Evolutionary conservation across 352 stramenopile species (phyloP).

Genomic region (Globisporangium polare): DNA sequence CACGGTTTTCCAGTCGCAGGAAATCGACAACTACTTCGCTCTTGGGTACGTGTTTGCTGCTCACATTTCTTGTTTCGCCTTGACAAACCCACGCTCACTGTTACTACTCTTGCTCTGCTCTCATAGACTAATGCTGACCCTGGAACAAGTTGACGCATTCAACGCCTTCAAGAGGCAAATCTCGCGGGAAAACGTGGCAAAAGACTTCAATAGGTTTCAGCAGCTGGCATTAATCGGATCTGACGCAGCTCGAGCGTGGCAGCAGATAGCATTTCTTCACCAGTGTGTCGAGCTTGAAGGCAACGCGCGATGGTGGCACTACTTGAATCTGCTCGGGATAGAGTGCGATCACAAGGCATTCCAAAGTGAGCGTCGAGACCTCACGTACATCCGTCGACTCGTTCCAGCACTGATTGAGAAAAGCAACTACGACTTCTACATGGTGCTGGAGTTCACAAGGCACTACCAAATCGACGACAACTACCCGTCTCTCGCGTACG

Average conservation of each 20-base stretch:
- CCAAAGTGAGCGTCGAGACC: conserved; percentile 58
- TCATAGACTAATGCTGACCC: conserved; percentile 61
- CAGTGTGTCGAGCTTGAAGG: conserved; percentile 77
- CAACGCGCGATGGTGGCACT: conserved; percentile 84
- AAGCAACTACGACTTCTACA: conserved; percentile 80
- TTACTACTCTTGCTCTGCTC: not conserved
- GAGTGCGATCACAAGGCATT: conserved; percentile 77
- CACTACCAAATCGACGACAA: conserved; percentile 85
- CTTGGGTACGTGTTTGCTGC: conserved; percentile 31
- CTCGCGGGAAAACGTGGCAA: conserved; percentile 73
- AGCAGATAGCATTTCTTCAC: conserved; percentile 77
- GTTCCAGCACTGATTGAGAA: conserved; percentile 57
- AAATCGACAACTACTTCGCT: conserved; percentile 68
- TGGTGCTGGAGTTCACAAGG: conserved; percentile 72
- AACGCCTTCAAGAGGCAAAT: conserved; percentile 69
- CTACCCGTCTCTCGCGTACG: conserved; percentile 62
- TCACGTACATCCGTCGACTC: conserved; percentile 62
- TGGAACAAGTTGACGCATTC: conserved; percentile 75
- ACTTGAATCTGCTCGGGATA: conserved; percentile 71
- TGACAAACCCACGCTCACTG: not conserved
- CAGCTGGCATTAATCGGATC: conserved; percentile 68
- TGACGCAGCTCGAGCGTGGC: conserved; percentile 71
- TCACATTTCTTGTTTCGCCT: not conserved
- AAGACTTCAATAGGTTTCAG: conserved; percentile 80
- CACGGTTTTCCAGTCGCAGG: conserved; percentile 63